phyloP scores from a whole-genome alignment of 345 rosid genomes.

The Ailanthus altissimus region DNA sequence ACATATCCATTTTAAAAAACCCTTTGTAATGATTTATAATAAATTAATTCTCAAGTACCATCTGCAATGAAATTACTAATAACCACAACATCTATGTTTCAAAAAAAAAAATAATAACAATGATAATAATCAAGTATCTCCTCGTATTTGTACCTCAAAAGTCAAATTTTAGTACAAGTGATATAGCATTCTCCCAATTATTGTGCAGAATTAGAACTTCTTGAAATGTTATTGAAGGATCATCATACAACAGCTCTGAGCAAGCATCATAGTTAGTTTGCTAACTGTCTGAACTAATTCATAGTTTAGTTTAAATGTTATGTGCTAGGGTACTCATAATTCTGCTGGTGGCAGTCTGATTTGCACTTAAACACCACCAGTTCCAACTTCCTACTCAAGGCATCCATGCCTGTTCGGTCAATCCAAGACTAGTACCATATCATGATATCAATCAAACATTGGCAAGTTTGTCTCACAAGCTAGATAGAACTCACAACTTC shows the following conservation, averaged over 20 bases:
- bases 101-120: too few relatives aligned
- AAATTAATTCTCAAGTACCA: neutral
- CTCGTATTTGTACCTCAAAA: neutral
- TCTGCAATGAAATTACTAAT: neutral
- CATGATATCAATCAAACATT: too few relatives aligned
- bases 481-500: too few relatives aligned
- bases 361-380: neutral
- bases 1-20: neutral
- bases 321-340: neutral
- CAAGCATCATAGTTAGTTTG: neutral
- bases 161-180: neutral
- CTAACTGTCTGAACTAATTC: neutral
- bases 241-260: neutral
- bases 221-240: neutral
- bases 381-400: neutral
- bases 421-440: too few relatives aligned
- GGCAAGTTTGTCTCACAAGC: too few relatives aligned
- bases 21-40: neutral
- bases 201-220: neutral
- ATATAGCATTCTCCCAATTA: neutral
- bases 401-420: neutral
- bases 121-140: too few relatives aligned
- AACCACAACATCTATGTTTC: neutral
- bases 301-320: too few relatives aligned
- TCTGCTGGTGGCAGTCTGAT: neutral